These are phyloP conservation scores for Maudiozyma pseudohumilis DNA, from an alignment of 805 yeast species.

Conservation along the genomic window DNA sequence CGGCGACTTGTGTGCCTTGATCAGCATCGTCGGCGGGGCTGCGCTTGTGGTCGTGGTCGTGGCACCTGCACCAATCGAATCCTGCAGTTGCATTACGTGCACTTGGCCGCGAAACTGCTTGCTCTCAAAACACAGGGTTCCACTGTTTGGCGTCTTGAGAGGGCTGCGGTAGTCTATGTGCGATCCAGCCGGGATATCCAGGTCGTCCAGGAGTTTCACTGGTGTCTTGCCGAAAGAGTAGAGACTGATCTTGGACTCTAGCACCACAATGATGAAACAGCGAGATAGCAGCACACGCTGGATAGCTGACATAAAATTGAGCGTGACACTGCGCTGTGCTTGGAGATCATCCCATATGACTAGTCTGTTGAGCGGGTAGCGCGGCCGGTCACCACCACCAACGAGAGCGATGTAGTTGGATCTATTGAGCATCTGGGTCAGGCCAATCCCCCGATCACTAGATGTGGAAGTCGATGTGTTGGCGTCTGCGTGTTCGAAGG, in stretches of 20 bases:
- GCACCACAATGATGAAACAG: conserved; percentile 62
- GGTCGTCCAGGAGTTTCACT: conserved; percentile 34
- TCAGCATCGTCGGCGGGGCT: conserved; percentile 38
- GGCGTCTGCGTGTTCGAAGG: conserved; percentile 47
- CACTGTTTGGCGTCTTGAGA: conserved; percentile 9
- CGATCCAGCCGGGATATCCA: conserved; percentile 16
- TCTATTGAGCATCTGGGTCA: conserved; percentile 72
- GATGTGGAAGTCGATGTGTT: too few relatives aligned
- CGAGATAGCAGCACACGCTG: conserved; percentile 67
- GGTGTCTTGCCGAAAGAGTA: conserved; percentile 82
- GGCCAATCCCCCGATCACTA: conserved; percentile 67
- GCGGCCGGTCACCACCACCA: conserved; percentile 81
- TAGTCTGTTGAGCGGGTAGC: conserved; percentile 67
- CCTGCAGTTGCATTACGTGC: conserved; percentile 19
- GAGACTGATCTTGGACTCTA: conserved; percentile 56
- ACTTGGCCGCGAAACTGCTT: conserved; percentile 21
- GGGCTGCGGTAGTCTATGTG: conserved; percentile 21
- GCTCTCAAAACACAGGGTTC: conserved; percentile 8
- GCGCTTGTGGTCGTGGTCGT: too few relatives aligned
- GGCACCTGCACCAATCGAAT: conserved; percentile 11
- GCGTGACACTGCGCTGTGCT: conserved; percentile 55
- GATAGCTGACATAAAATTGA: conserved; percentile 72
- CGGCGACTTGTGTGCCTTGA: conserved; percentile 79
- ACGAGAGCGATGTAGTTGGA: conserved; percentile 85
- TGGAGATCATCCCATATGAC: conserved; percentile 90